Evolutionary conservation across 2,329 filamentous ascomycete species (phyloP).

Genomic region (Trichoderma breve): DNA sequence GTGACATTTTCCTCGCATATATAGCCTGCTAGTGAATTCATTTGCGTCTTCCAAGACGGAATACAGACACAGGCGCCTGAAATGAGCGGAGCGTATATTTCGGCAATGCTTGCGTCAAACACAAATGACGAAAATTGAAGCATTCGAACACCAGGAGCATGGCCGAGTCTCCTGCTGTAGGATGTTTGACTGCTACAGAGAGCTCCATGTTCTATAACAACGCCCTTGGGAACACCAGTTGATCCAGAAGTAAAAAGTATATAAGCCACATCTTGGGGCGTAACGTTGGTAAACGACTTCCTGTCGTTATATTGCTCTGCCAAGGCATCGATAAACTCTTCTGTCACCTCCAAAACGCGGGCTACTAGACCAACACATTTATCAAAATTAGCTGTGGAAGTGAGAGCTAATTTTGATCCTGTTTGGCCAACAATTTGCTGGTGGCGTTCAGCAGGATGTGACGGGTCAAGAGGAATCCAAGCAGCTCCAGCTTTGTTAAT

Average conservation of each 20-base stretch:
- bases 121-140: constrained; percentile 21
- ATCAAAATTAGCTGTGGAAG: background rate
- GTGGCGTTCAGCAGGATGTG: constrained; percentile 15
- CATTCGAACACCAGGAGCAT: constrained; percentile 4
- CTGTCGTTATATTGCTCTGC: constrained; percentile 39
- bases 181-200: constrained; percentile 15
- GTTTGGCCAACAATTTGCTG: constrained; percentile 20
- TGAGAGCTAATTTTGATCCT: constrained; percentile 12
- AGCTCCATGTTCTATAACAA: constrained; percentile 23
- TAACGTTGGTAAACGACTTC: background rate
- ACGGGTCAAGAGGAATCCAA: constrained; percentile 15
- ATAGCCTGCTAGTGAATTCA: constrained; percentile 5
- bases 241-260: constrained; percentile 25
- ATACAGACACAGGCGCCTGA: constrained; percentile 21
- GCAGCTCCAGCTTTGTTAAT: constrained; percentile 19
- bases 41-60: constrained; percentile 18
- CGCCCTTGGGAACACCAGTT: constrained; percentile 25
- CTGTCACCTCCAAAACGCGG: background rate
- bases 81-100: constrained; percentile 9
- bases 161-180: background rate
- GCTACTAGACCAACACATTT: background rate
- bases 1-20: constrained; percentile 6
- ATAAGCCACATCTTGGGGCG: constrained; percentile 17
- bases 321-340: background rate
- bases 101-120: constrained; percentile 18